Evolutionary conservation across 2,329 filamentous ascomycete species (phyloP), one percentile per base, ranked within the genome.

Genomic region (Coniochaeta prunicola): DNA sequence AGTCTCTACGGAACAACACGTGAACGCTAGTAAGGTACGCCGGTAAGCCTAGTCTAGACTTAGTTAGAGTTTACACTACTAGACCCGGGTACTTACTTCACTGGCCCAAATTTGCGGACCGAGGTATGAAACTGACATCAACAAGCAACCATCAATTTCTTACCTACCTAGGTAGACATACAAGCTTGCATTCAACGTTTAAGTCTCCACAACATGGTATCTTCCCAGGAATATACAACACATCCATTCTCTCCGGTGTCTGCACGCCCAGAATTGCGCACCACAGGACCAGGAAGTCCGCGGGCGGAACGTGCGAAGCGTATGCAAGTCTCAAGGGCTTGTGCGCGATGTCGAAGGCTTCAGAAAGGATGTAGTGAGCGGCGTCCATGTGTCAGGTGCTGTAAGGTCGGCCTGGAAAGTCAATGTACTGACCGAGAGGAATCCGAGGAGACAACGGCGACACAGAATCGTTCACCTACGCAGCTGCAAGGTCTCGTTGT

Each of bases 351-450:
- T 66, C 75, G 75, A 61, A 69, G 67, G 19, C 68, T 77, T 13
- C 73, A 76, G 31, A 70, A 76, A 33, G 76, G 75, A 0, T 78
- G 76, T 63, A 77, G 72, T 65, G 75, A 78, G 63, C 72, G 69
- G 55, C 67, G 76, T 48, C 76, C 76, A 12, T 79, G 76, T 65
- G 69, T 69, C 57, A 66, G 76, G 57, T 79, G 76, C 65, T 62
- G 72, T 59, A 70, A 72, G 38, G 73, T 74, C 15, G 76, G 76
- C n/a, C 64, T 77, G 13, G 71, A 64, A 4, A 69, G 74, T 17
- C 70, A 76, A 42, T 79, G 76, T 56, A 61, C 12, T 33, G 59
- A 31, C 34, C 53, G 53, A 31, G n/a, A 55, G 21, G 33, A 4
- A 33, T 55, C 53, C 9, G 53, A 55, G 31, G 53, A 55, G 10